Evolutionary conservation across 768 basidiomycete species (phyloP).

Genomic region (Pleurotus giganteus): DNA sequence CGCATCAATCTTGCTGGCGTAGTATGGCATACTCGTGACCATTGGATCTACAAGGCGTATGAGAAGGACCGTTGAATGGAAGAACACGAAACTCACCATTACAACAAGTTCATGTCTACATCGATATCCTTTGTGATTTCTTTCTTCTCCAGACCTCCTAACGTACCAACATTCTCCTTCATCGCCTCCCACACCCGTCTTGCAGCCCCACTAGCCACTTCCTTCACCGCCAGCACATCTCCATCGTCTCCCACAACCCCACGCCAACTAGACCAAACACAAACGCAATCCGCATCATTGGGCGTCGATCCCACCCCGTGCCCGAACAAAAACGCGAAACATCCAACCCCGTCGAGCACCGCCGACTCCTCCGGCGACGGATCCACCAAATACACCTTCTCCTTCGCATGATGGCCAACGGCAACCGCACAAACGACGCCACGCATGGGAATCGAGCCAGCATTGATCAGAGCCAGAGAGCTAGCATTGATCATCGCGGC

Average conservation of each 20-base stretch:
- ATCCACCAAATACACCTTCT: slow-evolving; percentile 58
- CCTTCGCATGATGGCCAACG: too few species aligned
- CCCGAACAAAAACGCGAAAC: slow-evolving; percentile 67
- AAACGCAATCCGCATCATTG: slow-evolving; percentile 21
- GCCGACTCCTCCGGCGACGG: slow-evolving; percentile 43
- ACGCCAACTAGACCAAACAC: slow-evolving; percentile 60
- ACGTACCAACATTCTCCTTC: slow-evolving; percentile 42
- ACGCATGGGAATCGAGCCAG: slow-evolving; percentile 70
- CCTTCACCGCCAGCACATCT: slow-evolving; percentile 39
- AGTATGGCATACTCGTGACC: too few species aligned
- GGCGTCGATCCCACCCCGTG: slow-evolving; percentile 16
- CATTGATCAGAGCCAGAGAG: slow-evolving; percentile 64
- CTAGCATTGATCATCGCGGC: slow-evolving; percentile 73
- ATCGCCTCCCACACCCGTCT: slow-evolving; percentile 44
- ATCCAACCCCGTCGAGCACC: slow-evolving; percentile 44
- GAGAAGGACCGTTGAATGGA: too few species aligned
- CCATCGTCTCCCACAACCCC: slow-evolving; percentile 35
- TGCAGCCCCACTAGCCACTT: slow-evolving; percentile 49
- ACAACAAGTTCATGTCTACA: too few species aligned
- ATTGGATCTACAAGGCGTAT: too few species aligned
- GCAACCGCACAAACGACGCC: slow-evolving; percentile 73
- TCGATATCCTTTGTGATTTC: too few species aligned
- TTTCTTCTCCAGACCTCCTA: too few species aligned
- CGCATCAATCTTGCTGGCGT: too few species aligned
- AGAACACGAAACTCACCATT: too few species aligned